These are phyloP conservation scores for Nelumbo lutea DNA, from an alignment of 164 flowering plant species.

Conservation along the genomic window DNA sequence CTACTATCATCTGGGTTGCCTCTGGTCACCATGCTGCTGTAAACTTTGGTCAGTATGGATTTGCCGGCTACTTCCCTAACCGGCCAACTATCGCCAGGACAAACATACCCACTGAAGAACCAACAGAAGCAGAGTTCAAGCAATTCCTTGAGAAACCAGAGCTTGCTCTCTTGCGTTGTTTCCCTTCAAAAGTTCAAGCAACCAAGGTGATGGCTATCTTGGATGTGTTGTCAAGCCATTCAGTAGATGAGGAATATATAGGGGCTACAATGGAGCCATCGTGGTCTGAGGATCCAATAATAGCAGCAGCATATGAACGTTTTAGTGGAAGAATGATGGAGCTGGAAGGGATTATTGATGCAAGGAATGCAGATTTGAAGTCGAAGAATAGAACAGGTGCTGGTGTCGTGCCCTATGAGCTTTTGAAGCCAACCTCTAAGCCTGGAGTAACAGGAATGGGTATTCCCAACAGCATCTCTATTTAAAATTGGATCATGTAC, in stretches of 20 bases:
- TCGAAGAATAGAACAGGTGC: slow-evolving; percentile 33
- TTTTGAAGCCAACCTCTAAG: slow-evolving; percentile 28
- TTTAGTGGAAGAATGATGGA: slow-evolving; percentile 20
- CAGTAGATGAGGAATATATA: slow-evolving; percentile 35
- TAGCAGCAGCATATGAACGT: slow-evolving; percentile 19
- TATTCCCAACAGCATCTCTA: slow-evolving; percentile 19
- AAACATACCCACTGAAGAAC: slow-evolving; percentile 20
- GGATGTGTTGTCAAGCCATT: slow-evolving; percentile 25
- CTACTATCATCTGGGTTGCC: slow-evolving; percentile 32
- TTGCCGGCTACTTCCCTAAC: slow-evolving; percentile 35
- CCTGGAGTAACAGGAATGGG: slow-evolving; percentile 26
- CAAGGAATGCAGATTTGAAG: slow-evolving; percentile 14
- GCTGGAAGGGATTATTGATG: slow-evolving; percentile 25
- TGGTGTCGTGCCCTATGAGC: slow-evolving; percentile 31
- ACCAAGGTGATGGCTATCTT: slow-evolving; percentile 21
- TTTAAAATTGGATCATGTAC: background rate
- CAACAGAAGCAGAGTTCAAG: slow-evolving; percentile 9
- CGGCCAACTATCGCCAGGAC: slow-evolving; percentile 26
- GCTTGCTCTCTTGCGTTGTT: slow-evolving; percentile 8
- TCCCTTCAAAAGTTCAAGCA: slow-evolving; percentile 32
- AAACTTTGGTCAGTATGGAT: slow-evolving; percentile 34
- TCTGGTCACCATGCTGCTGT: slow-evolving; percentile 39
- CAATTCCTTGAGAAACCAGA: slow-evolving; percentile 21
- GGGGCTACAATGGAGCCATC: slow-evolving; percentile 20
- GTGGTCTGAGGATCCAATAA: slow-evolving; percentile 19